Evolutionary conservation across 495 filamentous ascomycete genomes (phyloP), one percentile per base, ranked within the genome.

Genomic region (Penicilliopsis zonata): DNA sequence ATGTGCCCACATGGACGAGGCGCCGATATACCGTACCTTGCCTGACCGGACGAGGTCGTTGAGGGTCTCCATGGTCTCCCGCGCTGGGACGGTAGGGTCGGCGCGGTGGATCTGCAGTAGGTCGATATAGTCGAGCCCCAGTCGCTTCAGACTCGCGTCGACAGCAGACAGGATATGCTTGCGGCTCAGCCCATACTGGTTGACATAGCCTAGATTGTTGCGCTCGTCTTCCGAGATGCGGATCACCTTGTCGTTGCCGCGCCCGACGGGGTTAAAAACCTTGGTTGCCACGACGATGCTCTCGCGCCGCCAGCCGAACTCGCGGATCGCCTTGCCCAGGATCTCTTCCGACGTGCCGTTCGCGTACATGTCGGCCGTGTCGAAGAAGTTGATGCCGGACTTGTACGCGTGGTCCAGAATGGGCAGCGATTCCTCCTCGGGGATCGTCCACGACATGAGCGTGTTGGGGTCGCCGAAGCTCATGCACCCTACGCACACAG

Each of bases 101-200:
- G 65, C 70, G n/a, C 79, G 62, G 40, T 84, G 79, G 39, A 82
- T 78, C 46, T 79, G 74, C 28, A 82, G 60, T 8, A 82, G 50
- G 38, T 84, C 78, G 44, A 82, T 71, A 42, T 83, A 82, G 14
- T 57, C 52, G 1, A 72, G 77, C 17, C 62, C 67, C 2, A 83
- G 59, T 5, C 78, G 63, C 33, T 61, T 42, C 5, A 82, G 61
- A 18, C 67, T 70, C 6, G 65, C 74, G 34, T 81, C 61, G 16
- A 82, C 79, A 5, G 75, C 69, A 40, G 68, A 67, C 50, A 83
- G 72, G 41, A 83, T 79, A 14, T 67, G 65, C n/a, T 55, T 45
- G 6, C 75, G 60, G 13, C 72, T 75, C 5, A 77, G 61, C 13
- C 71, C 67, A 30, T 16, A 28, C n/a, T n/a, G n/a, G n/a, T n/a